Evolutionary conservation across 495 filamentous ascomycete genomes (phyloP), one percentile per base, ranked within the genome.

Genomic region (Aspergillus nanangensis): DNA sequence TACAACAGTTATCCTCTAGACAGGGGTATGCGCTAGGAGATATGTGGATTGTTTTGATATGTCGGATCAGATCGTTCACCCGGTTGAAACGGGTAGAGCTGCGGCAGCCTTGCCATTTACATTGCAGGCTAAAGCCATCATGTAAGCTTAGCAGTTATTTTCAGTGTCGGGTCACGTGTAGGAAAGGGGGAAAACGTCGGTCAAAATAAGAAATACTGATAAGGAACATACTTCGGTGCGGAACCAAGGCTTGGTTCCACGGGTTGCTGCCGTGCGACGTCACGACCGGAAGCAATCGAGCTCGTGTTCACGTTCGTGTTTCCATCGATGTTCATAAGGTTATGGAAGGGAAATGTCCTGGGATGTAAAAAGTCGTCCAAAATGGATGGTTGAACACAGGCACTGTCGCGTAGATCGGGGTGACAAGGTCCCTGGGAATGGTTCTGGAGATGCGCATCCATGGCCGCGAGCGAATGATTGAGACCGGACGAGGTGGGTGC

Each of bases 31-130:
- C 38, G 19, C n/a, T 19, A 25, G 29, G 38, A 5, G 38, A 22
- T 20, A 48, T 42, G 19, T 48, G 45, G 14, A 48, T 41, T 11
- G 45, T 15, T 11, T 42, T 48, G 0, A 48, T 2, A 37, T 48
- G 45, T n/a, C 45, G 45, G 1, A 48, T 27, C 8, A 48, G 31
- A 20, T 41, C 45, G 5, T 3, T 10, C 19, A 35, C 31, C 1
- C 31, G 18, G 35, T 19, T 13, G 21, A 48, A 48, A 3, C 8
- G 11, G 0, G 38, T 42, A 7, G 38, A 3, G 21, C 45, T 48
- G 20, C 0, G 27, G 8, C 45, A 48, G 19, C 20, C 38, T 20
- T 19, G 2, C 45, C 45, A 48, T 36, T 36, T 29, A 11, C 45
- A 48, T 8, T 25, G 37, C 7, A 42, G 37, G 14, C n/a, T n/a